These are phyloP conservation scores for Naganishia sp. DNA, from an alignment of 1,284 basidiomycete species.

Conservation along the genomic window DNA sequence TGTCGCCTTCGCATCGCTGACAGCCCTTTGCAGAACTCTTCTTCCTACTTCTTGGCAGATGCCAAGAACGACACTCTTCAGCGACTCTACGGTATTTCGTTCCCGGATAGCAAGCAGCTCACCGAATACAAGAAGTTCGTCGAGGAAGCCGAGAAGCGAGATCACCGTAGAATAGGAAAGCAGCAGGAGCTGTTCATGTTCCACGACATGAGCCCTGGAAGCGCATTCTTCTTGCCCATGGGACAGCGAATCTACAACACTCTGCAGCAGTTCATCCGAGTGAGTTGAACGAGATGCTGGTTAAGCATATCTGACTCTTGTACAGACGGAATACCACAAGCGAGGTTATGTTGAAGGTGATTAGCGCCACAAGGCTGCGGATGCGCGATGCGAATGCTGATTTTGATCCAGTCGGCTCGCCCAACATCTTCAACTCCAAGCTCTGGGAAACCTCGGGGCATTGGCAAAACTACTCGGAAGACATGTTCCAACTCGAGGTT, in stretches of 20 bases:
- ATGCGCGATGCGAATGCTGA: background rate
- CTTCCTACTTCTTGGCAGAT: slow-evolving; percentile 97
- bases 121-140: slow-evolving; percentile 95
- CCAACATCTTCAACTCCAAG: slow-evolving; percentile 96
- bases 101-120: slow-evolving; percentile 96
- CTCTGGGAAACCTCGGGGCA: slow-evolving; percentile 99
- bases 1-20: background rate
- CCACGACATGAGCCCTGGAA: slow-evolving; percentile 93
- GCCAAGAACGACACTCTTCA: slow-evolving; percentile 92
- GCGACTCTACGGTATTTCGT: slow-evolving; percentile 97
- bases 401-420: slow-evolving; percentile 74
- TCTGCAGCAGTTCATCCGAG: slow-evolving; percentile 84
- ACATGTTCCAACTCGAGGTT: slow-evolving; percentile 91
- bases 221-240: slow-evolving; percentile 95
- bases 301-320: slow-evolving; percentile 4
- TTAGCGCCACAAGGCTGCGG: slow-evolving; percentile 39
- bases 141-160: slow-evolving; percentile 93
- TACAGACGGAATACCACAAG: slow-evolving; percentile 55
- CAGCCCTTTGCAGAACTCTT: slow-evolving; percentile 71
- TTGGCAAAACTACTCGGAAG: slow-evolving; percentile 96
- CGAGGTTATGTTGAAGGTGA: slow-evolving; percentile 57
- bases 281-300: slow-evolving; percentile 53
- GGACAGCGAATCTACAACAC: slow-evolving; percentile 97
- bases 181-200: slow-evolving; percentile 99
- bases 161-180: slow-evolving; percentile 93